A percentile compares a stretch with the other conserved stretches of the same genome.
phyloP scores from a whole-genome alignment of 192 early-diverging fungal species.

The Backusella luteola region DNA sequence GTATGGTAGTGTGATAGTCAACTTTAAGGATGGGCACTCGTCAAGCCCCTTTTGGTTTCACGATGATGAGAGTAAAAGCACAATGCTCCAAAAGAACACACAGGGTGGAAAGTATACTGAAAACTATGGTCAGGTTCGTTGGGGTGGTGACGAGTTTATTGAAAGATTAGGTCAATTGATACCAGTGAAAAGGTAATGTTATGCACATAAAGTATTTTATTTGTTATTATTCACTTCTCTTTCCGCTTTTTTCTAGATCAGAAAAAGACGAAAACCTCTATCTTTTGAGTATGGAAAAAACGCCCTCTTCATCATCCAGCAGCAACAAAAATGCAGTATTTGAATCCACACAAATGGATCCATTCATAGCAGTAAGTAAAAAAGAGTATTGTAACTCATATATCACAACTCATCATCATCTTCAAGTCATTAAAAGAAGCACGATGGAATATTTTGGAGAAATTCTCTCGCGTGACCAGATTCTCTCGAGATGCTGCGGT shows the following conservation, averaged over 20 bases:
- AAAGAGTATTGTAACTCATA: background rate
- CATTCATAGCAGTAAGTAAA: slow-evolving; percentile 37
- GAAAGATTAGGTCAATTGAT: slow-evolving; percentile 44
- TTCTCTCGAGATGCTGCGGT: slow-evolving; percentile 65
- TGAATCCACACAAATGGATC: slow-evolving; percentile 39
- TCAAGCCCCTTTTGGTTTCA: slow-evolving; percentile 72
- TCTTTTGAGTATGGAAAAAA: background rate
- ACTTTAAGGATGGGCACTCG: slow-evolving; percentile 60
- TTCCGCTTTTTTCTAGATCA: background rate
- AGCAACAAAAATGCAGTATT: slow-evolving; percentile 25
- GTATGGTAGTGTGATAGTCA: slow-evolving; percentile 67
- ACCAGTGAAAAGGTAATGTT: slow-evolving; percentile 34
- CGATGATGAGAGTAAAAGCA: slow-evolving; percentile 57
- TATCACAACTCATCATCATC: too few relatives aligned
- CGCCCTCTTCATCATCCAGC: background rate
- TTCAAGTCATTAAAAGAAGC: slow-evolving; percentile 65
- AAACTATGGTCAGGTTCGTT: slow-evolving; percentile 39
- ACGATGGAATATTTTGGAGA: slow-evolving; percentile 73
- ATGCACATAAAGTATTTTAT: background rate
- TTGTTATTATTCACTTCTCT: background rate
- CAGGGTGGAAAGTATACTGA: slow-evolving; percentile 20
- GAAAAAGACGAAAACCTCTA: background rate
- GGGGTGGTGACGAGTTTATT: slow-evolving; percentile 74
- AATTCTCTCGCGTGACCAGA: slow-evolving; percentile 72
- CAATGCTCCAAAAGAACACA: slow-evolving; percentile 8